Base-by-base conservation (phyloP, 2,329 filamentous ascomycete genomes). In the Diaporthe sp. region DNA sequence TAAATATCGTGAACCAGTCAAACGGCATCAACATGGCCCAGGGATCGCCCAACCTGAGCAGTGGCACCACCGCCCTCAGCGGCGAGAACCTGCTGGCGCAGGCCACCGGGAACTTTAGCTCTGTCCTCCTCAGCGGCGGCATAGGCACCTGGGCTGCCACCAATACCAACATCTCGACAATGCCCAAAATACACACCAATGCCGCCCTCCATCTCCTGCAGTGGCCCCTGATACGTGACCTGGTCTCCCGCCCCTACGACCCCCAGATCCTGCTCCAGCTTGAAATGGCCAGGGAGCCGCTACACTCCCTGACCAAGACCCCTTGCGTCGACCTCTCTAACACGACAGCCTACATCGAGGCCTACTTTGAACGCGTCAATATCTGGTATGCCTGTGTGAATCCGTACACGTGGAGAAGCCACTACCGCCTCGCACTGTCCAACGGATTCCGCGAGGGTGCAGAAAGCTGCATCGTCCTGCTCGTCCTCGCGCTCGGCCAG, bases 321-420 rank as follows among this genome's bases (percentile, higher is more conserved):
- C 90, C 90, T 1, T 91, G 89, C 78, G 88, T 95, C 75, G 93
- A 95, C 82, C 85, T 96, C 58, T 93, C 92, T 60, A 95, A 95
- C 81, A 94, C 92, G 1, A 89, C 92, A 63, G 89, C 92, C 5
- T 96, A 95, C 82, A 93, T 95, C 55, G 92, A 94, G 81, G 92
- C 94, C 1, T 96, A 95, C 83, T 97, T 96, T 80, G 92, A 94
- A 75, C 89, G 93, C 57, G 94, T 95, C 76, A 96, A 96, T 78
- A 89, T 95, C 4, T 96, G 94, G 93, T 96, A 96, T 80, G 94
- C 94, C 13, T 95, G 94, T 79, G 94, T 97, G 47, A 96, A 95
- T 81, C 94, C 94, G 1, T 94, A 94, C 82, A 94, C 92, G 1
- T 97, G 94, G 94, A 88, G 90, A 57, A 91, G 89, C 76, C 93